Evolutionary conservation across 108 stramenopile genomes (phyloP).

Genomic region (Cyclotella cryptica): DNA sequence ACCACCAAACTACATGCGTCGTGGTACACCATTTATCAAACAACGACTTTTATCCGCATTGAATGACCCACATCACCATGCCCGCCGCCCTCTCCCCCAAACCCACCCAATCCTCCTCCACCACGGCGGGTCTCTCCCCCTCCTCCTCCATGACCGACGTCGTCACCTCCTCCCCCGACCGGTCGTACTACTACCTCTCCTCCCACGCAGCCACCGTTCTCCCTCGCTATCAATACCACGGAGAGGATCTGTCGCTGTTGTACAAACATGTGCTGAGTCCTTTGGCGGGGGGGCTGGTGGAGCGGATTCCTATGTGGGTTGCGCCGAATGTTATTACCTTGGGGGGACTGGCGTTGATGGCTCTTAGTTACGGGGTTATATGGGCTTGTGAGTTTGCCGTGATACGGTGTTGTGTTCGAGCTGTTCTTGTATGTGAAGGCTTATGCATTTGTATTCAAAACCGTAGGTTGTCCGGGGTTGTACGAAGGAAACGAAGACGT

Average conservation of each 20-base stretch:
- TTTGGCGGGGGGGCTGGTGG: slow-evolving; percentile 77
- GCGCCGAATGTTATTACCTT: slow-evolving; percentile 94
- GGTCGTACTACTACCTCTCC: slow-evolving; percentile 57
- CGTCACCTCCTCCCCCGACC: not conserved
- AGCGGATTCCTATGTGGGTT: slow-evolving; percentile 72
- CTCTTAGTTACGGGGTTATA: slow-evolving; percentile 68
- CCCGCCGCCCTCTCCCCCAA: not conserved
- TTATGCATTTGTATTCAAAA: too few relatives aligned
- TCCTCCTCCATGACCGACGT: not conserved
- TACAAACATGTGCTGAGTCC: slow-evolving; percentile 91
- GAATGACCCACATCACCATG: too few relatives aligned
- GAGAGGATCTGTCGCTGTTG: slow-evolving; percentile 73
- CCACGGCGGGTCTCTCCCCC: not conserved
- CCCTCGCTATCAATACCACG: slow-evolving; percentile 73
- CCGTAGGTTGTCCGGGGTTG: slow-evolving; percentile 55
- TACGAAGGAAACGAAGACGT: slow-evolving; percentile 47
- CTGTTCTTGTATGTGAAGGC: too few relatives aligned
- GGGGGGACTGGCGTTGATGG: slow-evolving; percentile 82
- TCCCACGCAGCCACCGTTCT: slow-evolving; percentile 55
- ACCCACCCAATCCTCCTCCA: not conserved
- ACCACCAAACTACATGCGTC: too few relatives aligned
- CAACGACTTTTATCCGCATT: too few relatives aligned
- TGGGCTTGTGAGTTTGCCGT: slow-evolving; percentile 46
- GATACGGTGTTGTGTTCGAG: too few relatives aligned
- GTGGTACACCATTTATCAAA: too few relatives aligned